These are phyloP conservation scores for Ceratorhiza oryzae-sativae DNA, from an alignment of 1,284 basidiomycete genomes.

Conservation along the genomic window DNA sequence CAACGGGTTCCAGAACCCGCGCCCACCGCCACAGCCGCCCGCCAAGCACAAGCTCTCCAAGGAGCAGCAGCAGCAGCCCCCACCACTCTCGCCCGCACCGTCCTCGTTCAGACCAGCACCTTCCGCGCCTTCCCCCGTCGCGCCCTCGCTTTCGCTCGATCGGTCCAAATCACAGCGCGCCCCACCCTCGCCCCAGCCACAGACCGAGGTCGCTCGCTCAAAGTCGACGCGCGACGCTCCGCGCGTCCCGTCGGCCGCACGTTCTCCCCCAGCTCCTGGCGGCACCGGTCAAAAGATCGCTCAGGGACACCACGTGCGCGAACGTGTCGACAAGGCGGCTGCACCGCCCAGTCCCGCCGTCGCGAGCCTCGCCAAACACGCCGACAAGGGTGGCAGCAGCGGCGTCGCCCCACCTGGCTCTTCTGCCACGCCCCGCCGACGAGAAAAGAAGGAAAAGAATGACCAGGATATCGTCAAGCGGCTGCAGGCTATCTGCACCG, in stretches of 20 bases:
- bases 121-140: constrained; percentile 56
- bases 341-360: constrained; percentile 58
- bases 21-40: constrained; percentile 44
- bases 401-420: constrained; percentile 46
- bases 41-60: constrained; percentile 55
- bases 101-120: constrained; percentile 73
- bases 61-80: constrained; percentile 42
- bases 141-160: constrained; percentile 68
- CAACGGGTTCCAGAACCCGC: constrained; percentile 45
- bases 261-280: neutral
- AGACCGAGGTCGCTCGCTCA: constrained; percentile 66
- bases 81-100: constrained; percentile 50
- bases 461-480: constrained; percentile 92
- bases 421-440: constrained; percentile 78
- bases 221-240: constrained; percentile 68
- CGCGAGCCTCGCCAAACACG: constrained; percentile 65
- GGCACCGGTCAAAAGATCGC: constrained; percentile 27
- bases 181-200: constrained; percentile 44
- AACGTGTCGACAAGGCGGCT: constrained; percentile 28
- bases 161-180: constrained; percentile 63
- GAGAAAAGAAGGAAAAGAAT: constrained; percentile 79
- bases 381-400: neutral
- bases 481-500: constrained; percentile 93
- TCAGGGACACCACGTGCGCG: constrained; percentile 30
- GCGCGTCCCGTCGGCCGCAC: constrained; percentile 8